A percentile compares a stretch with the other conserved stretches of the same genome.
phyloP scores from a whole-genome alignment of 78 protist genomes.

The Anaeramoeba flamelloides region DNA sequence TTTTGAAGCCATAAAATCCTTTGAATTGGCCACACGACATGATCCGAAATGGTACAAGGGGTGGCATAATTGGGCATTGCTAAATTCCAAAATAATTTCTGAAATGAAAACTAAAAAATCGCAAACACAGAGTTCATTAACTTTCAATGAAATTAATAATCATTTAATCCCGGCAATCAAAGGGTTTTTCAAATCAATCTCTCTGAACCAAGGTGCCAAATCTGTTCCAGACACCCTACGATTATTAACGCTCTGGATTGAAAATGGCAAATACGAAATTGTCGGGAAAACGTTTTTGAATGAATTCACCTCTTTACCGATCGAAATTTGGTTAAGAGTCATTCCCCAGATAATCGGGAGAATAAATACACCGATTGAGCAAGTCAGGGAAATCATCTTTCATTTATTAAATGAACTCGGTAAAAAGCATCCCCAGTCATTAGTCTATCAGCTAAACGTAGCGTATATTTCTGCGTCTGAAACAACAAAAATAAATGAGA shows the following conservation, averaged over 20 bases:
- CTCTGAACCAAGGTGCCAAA: too few species aligned
- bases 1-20: not conserved
- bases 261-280: constrained; percentile 19
- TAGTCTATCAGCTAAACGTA: constrained; percentile 90
- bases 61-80: not conserved
- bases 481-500: too few species aligned
- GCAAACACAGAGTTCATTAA: not conserved
- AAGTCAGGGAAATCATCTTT: too few species aligned
- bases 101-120: not conserved
- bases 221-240: constrained; percentile 26
- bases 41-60: not conserved
- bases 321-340: constrained; percentile 89
- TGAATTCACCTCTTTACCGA: constrained; percentile 1
- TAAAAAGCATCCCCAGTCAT: constrained; percentile 89
- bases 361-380: too few species aligned
- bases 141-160: too few species aligned
- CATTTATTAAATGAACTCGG: too few species aligned
- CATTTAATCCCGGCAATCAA: constrained; percentile 8
- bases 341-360: constrained; percentile 74
- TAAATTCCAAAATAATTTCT: not conserved
- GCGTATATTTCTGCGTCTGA: too few species aligned
- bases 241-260: constrained; percentile 69
- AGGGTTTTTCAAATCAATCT: not conserved
- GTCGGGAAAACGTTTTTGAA: constrained; percentile 11
- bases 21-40: not conserved